Evolutionary conservation across 225 moss, liverwort and hornwort species (phyloP), one percentile per base, ranked within the genome.

Genomic region (Physcomitrium patens): DNA sequence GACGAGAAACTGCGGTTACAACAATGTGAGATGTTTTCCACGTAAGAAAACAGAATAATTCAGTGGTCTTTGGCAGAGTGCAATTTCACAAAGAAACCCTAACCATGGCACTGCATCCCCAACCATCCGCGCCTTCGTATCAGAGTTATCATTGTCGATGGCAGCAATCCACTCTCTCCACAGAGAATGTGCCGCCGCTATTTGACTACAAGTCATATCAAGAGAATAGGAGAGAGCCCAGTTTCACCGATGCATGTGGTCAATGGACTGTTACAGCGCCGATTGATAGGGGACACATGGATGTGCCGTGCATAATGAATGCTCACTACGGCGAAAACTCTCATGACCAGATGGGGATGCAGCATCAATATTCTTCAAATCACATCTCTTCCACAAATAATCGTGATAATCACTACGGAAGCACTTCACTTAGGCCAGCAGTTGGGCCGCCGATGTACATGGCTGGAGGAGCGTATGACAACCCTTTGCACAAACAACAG

Each of bases 151-250:
- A 61, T 11, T 71, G 72, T 41, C 72, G 72, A 5, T 82, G 85
- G 85, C 49, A 27, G 68, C 81, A 82, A 68, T 68, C 85, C 13
- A 68, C 78, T 8, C 18, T 47, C 19, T 53, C 70, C 15, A 45
- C 70, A n/a, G 72, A 79, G 9, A 76, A 73, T 28, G 81, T 85
- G 69, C 76, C 85, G 22, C 85, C 85, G 37, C 60, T 82, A 28
- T 82, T 85, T 66, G 78, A 85, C 57, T 85, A 78, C 60, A 78
- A 85, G 48, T 44, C 82, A 72, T 85, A 85, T 27, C 81, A 79
- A 17, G 81, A 85, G 65, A 82, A 65, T 69, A 68, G 85, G 69
- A 72, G 76, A 20, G 79, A 82, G 20, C 75, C 81, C 10, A 78
- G 75, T 67, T 80, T 68, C 50, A 63, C 67, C 31, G 54, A 12